Conservation (phyloP, 2,329 filamentous ascomycete species). For the Scedosporium dehoogii region DNA sequence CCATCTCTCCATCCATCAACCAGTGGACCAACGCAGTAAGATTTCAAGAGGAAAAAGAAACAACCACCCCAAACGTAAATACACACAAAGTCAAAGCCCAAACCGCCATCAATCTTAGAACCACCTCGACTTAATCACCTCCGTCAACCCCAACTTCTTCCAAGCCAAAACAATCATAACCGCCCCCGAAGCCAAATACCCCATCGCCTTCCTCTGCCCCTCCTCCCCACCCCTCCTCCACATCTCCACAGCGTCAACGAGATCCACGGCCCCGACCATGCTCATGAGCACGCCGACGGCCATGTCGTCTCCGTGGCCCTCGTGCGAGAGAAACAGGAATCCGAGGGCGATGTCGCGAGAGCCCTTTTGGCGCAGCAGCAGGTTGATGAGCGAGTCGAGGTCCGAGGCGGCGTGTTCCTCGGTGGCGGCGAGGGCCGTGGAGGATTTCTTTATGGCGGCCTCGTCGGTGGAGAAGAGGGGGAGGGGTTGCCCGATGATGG, state of each 20-base stretch:
- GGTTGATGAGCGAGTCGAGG: background rate
- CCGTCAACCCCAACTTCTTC: constrained; percentile 2
- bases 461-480: constrained; percentile 5
- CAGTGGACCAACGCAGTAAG: no score
- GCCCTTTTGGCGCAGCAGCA: constrained; percentile 5
- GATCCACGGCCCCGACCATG: constrained; percentile 1
- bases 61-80: background rate
- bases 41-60: background rate
- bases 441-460: background rate
- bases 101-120: background rate
- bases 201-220: constrained; percentile 1
- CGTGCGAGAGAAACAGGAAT: constrained; percentile 4
- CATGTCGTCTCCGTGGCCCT: constrained; percentile 6
- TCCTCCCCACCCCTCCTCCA: constrained; percentile 6
- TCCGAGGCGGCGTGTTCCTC: background rate
- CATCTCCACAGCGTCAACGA: constrained; percentile 1
- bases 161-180: constrained; percentile 1
- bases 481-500: constrained; percentile 4
- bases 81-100: no score
- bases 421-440: background rate
- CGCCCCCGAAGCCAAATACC: background rate
- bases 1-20: no score
- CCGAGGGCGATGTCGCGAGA: constrained; percentile 2
- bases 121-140: constrained; percentile 6
- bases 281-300: constrained; percentile 5